Percentiles rank a stretch among this genome's conserved stretches.
Conservation (phyloP, 2,329 filamentous ascomycete species). For the Leptographium flavum region DNA sequence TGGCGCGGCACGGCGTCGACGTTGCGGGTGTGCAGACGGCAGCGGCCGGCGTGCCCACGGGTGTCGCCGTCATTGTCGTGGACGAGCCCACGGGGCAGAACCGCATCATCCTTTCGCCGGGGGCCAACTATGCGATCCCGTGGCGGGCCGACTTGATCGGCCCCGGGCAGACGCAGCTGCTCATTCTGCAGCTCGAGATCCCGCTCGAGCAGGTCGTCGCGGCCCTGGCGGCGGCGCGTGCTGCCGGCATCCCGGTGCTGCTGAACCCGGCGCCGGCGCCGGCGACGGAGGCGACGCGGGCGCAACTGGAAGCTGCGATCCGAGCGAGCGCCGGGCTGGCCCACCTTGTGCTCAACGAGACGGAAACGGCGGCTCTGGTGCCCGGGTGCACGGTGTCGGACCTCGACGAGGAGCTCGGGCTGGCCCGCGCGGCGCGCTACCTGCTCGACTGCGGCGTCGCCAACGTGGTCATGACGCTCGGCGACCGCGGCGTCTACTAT, state of each 20-base stretch:
- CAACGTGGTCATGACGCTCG: constrained; percentile 74
- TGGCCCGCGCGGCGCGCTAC: constrained; percentile 25
- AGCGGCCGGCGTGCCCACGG: constrained; percentile 40
- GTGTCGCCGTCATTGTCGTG: constrained; percentile 62
- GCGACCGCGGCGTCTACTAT: constrained; percentile 27
- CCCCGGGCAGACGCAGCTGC: constrained; percentile 31
- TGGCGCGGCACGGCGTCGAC: constrained; percentile 49
- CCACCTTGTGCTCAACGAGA: constrained; percentile 62
- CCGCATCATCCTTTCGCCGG: constrained; percentile 58
- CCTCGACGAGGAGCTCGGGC: constrained; percentile 20
- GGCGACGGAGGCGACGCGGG: constrained; percentile 34
- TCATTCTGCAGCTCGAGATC: constrained; percentile 48
- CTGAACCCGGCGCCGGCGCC: constrained; percentile 61
- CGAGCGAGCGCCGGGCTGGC: constrained; percentile 27
- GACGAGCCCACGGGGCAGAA: constrained; percentile 62
- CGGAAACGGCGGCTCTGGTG: constrained; percentile 52
- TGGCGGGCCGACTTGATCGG: constrained; percentile 17
- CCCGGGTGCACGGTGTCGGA: constrained; percentile 24
- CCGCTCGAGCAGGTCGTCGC: constrained; percentile 36
- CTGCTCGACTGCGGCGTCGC: constrained; percentile 53
- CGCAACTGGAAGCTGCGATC: constrained; percentile 43
- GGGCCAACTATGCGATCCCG: constrained; percentile 46
- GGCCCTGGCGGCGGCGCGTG: constrained; percentile 27
- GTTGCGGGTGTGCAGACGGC: constrained; percentile 33
- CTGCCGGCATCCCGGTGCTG: constrained; percentile 35